These are phyloP conservation scores for Sugiyamaella mastotermitis DNA, from an alignment of 805 yeast genomes.

Conservation along the genomic window DNA sequence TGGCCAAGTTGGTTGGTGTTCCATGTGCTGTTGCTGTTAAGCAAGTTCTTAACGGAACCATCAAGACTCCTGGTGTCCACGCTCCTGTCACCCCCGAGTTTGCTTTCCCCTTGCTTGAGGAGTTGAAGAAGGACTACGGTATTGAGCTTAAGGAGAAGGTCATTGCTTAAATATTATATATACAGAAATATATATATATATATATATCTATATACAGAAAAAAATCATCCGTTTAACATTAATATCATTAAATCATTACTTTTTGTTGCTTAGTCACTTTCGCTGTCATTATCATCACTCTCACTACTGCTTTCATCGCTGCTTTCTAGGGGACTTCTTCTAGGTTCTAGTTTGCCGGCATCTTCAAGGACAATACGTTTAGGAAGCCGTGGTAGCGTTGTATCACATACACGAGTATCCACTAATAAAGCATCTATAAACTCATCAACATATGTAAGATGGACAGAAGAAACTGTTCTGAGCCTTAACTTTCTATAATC, in stretches of 20 bases:
- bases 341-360: conserved; percentile 28
- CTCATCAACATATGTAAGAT: conserved; percentile 61
- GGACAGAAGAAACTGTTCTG: conserved; percentile 35
- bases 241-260: no score
- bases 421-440: conserved; percentile 56
- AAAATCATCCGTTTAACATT: no score
- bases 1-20: conserved; percentile 98
- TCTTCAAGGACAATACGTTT: conserved; percentile 33
- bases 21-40: conserved; percentile 95
- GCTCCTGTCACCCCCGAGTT: conserved; percentile 92
- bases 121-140: conserved; percentile 82
- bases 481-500: conserved; percentile 68
- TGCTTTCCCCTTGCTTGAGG: conserved; percentile 85
- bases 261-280: conserved; percentile 26
- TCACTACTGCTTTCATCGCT: conserved; percentile 1
- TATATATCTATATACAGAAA: background rate
- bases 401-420: conserved; percentile 59
- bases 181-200: background rate
- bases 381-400: conserved; percentile 62
- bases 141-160: conserved; percentile 88
- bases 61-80: conserved; percentile 71
- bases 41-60: conserved; percentile 77
- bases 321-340: conserved; percentile 16
- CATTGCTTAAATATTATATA: conserved; percentile 13
- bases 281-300: background rate